Conservation (phyloP, 164 flowering plant species). For the Stephania japonica region DNA sequence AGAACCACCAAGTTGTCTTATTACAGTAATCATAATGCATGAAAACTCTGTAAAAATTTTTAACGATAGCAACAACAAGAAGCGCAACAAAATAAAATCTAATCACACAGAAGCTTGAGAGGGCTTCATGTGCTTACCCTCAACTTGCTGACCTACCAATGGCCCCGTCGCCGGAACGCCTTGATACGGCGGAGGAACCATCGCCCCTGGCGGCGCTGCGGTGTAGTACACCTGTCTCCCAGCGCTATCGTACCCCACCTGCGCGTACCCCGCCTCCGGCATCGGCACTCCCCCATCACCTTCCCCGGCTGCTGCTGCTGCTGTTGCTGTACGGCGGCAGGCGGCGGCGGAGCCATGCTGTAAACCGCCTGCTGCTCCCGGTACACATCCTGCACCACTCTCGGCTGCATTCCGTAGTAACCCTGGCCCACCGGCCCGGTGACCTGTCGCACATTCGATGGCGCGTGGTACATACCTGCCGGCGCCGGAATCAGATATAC, state of each 20-base stretch:
- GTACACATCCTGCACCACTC: constrained; percentile 39
- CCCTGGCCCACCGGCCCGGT: constrained; percentile 39
- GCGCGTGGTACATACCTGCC: constrained; percentile 32
- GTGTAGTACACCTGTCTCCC: constrained; percentile 68
- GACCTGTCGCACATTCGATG: constrained; percentile 26
- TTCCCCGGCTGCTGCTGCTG: background rate
- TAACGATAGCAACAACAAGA: background rate
- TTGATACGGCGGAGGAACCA: constrained; percentile 11
- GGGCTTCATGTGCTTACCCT: constrained; percentile 1
- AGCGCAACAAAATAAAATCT: background rate
- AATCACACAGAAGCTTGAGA: background rate
- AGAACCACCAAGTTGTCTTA: background rate
- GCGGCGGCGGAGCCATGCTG: constrained; percentile 22
- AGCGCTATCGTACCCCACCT: constrained; percentile 52
- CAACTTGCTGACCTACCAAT: background rate
- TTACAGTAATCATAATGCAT: background rate
- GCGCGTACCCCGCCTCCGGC: constrained; percentile 26
- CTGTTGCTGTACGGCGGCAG: background rate
- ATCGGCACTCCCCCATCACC: constrained; percentile 7
- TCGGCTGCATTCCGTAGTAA: constrained; percentile 41
- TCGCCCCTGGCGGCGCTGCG: constrained; percentile 33
- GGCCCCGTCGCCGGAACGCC: background rate
- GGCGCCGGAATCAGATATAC: constrained; percentile 37
- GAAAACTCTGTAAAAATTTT: background rate
- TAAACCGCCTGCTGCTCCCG: constrained; percentile 35